Evolutionary conservation across 1,284 basidiomycete species (phyloP).

Genomic region (Bjerkandera adusta): DNA sequence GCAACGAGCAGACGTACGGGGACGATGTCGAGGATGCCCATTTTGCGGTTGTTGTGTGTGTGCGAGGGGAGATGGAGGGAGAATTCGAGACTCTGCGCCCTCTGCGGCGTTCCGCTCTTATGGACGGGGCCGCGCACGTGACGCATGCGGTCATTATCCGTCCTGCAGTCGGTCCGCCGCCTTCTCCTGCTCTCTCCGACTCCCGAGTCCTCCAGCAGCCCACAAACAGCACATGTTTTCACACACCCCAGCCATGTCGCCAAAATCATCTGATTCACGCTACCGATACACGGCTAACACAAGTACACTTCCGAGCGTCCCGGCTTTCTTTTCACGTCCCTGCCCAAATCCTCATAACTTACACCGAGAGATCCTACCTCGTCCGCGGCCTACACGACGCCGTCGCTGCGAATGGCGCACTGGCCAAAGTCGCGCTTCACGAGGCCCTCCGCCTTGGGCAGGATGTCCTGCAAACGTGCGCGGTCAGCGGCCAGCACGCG

Average conservation of each 20-base stretch:
- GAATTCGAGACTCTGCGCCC: constrained; percentile 7
- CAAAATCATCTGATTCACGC: no score
- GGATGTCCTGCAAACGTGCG: constrained; percentile 46
- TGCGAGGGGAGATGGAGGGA: constrained; percentile 9
- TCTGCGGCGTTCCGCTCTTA: constrained; percentile 16
- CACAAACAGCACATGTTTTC: no score
- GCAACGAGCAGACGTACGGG: constrained; percentile 45
- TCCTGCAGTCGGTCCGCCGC: no score
- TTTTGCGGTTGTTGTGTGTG: constrained; percentile 28
- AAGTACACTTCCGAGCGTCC: background rate
- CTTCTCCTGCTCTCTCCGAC: no score
- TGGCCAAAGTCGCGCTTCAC: constrained; percentile 58
- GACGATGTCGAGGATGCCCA: constrained; percentile 73
- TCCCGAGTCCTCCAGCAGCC: no score
- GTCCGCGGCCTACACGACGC: constrained; percentile 38
- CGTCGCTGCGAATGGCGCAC: constrained; percentile 66
- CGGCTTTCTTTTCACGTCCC: background rate
- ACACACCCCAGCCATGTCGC: no score
- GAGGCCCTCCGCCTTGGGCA: constrained; percentile 60
- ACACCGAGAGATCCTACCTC: no score
- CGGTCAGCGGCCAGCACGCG: background rate
- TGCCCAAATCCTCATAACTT: background rate
- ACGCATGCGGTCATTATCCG: no score
- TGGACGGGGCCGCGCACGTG: no score
- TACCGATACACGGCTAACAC: no score